A percentile compares a stretch with the other conserved stretches of the same genome.
Evolutionary conservation across 2,329 filamentous ascomycete genomes (phyloP).

Genomic region (Chaetomiaceae sp.): DNA sequence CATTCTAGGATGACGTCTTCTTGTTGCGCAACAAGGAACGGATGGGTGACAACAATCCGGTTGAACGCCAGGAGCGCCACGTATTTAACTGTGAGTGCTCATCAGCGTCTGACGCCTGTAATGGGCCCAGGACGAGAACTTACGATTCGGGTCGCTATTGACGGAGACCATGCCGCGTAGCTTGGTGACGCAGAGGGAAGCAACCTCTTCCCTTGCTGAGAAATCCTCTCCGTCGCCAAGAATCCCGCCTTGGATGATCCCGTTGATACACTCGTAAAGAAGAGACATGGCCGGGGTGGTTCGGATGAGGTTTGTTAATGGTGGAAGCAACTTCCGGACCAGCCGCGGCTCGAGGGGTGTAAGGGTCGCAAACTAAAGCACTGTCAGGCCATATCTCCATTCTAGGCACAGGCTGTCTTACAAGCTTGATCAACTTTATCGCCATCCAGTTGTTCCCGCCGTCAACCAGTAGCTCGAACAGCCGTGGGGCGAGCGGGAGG

Average conservation of each 20-base stretch:
- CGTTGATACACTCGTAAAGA: slow-evolving; percentile 96
- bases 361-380: slow-evolving; percentile 76
- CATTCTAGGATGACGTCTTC: slow-evolving; percentile 96
- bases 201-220: slow-evolving; percentile 84
- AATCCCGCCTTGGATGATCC: slow-evolving; percentile 95
- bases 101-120: slow-evolving; percentile 7
- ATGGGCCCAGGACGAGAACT: too few relatives aligned
- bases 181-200: slow-evolving; percentile 85
- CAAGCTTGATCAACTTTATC: slow-evolving; percentile 96
- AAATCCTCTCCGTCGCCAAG: slow-evolving; percentile 75
- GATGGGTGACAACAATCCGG: slow-evolving; percentile 85
- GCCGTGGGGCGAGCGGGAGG: slow-evolving; percentile 78
- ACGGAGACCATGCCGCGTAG: slow-evolving; percentile 90
- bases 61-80: slow-evolving; percentile 93
- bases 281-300: slow-evolving; percentile 98
- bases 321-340: slow-evolving; percentile 84
- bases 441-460: slow-evolving; percentile 99
- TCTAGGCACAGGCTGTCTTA: slow-evolving; percentile 32
- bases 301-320: slow-evolving; percentile 85
- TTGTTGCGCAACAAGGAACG: slow-evolving; percentile 82
- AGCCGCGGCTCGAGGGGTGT: slow-evolving; percentile 89
- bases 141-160: slow-evolving; percentile 88
- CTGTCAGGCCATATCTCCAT: slow-evolving; percentile 21
- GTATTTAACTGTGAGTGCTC: slow-evolving; percentile 70
- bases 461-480: slow-evolving; percentile 89